phyloP scores from a whole-genome alignment of 2,329 filamentous ascomycete species.

The Helotiales sp. region DNA sequence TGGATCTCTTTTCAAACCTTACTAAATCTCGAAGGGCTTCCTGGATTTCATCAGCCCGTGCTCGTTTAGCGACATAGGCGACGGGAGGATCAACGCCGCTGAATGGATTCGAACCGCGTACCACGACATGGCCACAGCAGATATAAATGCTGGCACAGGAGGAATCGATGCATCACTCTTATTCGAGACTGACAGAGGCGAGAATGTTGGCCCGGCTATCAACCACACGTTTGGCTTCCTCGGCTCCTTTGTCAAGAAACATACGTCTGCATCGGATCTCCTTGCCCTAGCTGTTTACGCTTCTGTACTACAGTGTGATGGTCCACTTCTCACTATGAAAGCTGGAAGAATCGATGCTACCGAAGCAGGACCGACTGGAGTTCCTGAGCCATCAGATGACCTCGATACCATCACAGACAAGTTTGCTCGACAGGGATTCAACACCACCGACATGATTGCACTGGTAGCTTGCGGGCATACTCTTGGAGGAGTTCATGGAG shows the following conservation, averaged over 20 bases:
- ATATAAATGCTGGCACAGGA: conserved; percentile 45
- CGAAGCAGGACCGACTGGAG: conserved; percentile 45
- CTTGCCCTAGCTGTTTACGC: neutral
- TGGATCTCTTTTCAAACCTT: too few species aligned
- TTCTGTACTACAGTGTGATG: conserved; percentile 22
- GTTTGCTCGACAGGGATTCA: conserved; percentile 58
- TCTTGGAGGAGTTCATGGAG: conserved; percentile 12
- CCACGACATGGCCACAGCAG: conserved; percentile 58
- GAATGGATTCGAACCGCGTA: conserved; percentile 48
- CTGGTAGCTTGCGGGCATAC: conserved; percentile 16
- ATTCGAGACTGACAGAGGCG: conserved; percentile 53
- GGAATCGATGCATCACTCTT: conserved; percentile 59
- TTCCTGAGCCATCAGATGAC: conserved; percentile 57
- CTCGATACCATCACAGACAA: conserved; percentile 50
- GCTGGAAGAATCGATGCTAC: conserved; percentile 55
- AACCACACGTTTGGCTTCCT: neutral
- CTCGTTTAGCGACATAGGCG: neutral
- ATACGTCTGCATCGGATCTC: conserved; percentile 38
- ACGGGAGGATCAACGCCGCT: neutral
- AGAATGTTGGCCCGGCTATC: conserved; percentile 40
- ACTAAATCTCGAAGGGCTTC: neutral
- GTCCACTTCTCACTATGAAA: conserved; percentile 43
- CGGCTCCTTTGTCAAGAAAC: neutral
- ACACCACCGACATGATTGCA: conserved; percentile 55
- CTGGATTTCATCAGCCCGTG: neutral